Conservation (phyloP, 768 basidiomycete species). For the Cystofilobasidium capitatum region DNA sequence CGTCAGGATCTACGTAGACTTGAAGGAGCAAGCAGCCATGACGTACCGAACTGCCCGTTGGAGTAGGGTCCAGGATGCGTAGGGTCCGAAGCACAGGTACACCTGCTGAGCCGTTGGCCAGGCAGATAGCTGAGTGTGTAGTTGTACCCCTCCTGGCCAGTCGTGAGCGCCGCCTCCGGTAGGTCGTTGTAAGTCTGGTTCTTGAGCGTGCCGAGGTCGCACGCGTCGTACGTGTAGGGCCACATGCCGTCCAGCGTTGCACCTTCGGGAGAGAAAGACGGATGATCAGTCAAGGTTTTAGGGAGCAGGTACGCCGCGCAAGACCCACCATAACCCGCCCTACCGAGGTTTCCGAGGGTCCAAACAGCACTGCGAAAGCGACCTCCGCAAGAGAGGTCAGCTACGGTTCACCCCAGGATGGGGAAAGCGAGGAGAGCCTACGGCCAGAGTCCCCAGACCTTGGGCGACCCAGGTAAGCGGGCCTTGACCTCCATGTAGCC, state of each 20-base stretch:
- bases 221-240: slow-evolving; percentile 46
- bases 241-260: slow-evolving; percentile 29
- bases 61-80: neutral
- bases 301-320: neutral
- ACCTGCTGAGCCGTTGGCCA: slow-evolving; percentile 49
- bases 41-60: neutral
- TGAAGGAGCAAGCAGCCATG: no score
- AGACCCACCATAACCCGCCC: slow-evolving; percentile 53
- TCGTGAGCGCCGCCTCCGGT: slow-evolving; percentile 53
- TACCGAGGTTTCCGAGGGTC: slow-evolving; percentile 68
- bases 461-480: slow-evolving; percentile 57
- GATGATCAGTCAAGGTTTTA: neutral
- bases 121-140: slow-evolving; percentile 68
- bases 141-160: slow-evolving; percentile 47
- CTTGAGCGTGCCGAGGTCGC: slow-evolving; percentile 80
- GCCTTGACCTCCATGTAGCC: slow-evolving; percentile 65
- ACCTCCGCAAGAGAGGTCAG: neutral
- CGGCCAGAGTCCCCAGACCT: slow-evolving; percentile 47
- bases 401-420: neutral
- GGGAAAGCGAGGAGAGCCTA: slow-evolving; percentile 12
- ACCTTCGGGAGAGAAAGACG: neutral
- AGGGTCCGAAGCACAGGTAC: neutral
- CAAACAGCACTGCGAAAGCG: slow-evolving; percentile 39
- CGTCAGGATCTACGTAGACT: no score
- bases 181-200: slow-evolving; percentile 64